Percentiles rank a stretch among this genome's conserved stretches.
These are phyloP conservation scores for Sporothrix globosa DNA, from an alignment of 2,329 filamentous ascomycete genomes.

Conservation along the genomic window DNA sequence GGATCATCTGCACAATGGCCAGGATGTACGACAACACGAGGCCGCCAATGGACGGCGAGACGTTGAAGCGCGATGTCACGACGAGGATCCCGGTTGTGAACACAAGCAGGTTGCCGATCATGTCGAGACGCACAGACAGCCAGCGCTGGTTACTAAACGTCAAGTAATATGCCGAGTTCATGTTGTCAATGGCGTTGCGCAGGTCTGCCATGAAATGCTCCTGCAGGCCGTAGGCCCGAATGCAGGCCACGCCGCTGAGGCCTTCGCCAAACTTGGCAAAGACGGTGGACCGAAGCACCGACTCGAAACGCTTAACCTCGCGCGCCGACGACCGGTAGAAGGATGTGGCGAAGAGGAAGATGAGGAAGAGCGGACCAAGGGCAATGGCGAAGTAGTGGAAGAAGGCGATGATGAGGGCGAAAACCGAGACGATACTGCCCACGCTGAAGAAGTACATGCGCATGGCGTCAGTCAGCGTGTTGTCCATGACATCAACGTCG, in stretches of 20 bases:
- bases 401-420: conserved; percentile 89
- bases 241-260: conserved; percentile 78
- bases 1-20: conserved; percentile 90
- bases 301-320: conserved; percentile 92
- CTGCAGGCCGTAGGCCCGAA: conserved; percentile 85
- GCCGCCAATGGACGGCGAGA: conserved; percentile 81
- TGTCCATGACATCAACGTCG: conserved; percentile 97
- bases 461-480: conserved; percentile 83
- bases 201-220: conserved; percentile 73
- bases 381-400: conserved; percentile 82
- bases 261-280: conserved; percentile 93
- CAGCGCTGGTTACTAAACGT: conserved; percentile 96
- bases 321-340: conserved; percentile 92
- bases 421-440: conserved; percentile 79
- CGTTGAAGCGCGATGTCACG: conserved; percentile 84
- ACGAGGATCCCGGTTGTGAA: conserved; percentile 89
- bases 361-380: conserved; percentile 65
- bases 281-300: conserved; percentile 81
- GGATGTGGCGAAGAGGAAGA: conserved; percentile 80
- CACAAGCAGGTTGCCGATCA: conserved; percentile 80
- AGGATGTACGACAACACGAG: conserved; percentile 93
- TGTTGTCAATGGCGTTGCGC: conserved; percentile 76
- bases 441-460: conserved; percentile 90
- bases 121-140: conserved; percentile 82
- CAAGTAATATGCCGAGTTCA: conserved; percentile 92